Base-by-base conservation (phyloP, 73 alveolate species). In the Urostyla sp. region DNA sequence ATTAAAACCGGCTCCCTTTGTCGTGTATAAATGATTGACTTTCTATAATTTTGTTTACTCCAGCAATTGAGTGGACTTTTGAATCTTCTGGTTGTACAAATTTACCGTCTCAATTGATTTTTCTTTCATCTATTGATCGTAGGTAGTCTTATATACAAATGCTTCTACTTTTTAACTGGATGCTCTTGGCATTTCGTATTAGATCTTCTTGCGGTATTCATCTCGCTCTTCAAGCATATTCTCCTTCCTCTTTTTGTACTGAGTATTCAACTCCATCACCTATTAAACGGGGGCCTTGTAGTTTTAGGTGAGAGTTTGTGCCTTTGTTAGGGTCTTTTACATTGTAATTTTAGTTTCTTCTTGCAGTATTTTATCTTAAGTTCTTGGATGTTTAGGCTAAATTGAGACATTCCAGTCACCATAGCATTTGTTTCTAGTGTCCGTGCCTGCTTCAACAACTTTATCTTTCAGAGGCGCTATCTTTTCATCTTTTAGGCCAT, bases 161-260 rank as follows among this genome's bases (percentile, higher is more conserved):
- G 95, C 95, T 21, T 86, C 80, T 18, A 60, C 86, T 53, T 63
- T 82, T 72, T 88, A 89, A 28, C 69, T 77, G 58, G 85, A 36
- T 0, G 92, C 77, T n/a, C 79, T 45, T 1, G 91, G 91, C 84
- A 86, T 46, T 37, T 72, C 82, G 27, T 72, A 52, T 26, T 48
- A 36, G 46, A 77, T 58, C 58, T 81, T 40, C 35, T 83, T 77
- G 72, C 59, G 81, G 15, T 73, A 53, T 13, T 31, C 44, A 34
- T 51, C 59, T 61, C 84, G 81, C 87, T 67, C 49, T 40, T 82
- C 92, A 24, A 46, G 32, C 44, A 80, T 57, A 24, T 50, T 83
- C 3, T 28, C 69, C 72, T 77, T 88, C 30, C 56, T 80, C 28
- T 74, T 34, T 30, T 79, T 38, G 0, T 59, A 28, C 2, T 31